These are phyloP conservation scores for Suillus clintonianus DNA, from an alignment of 768 basidiomycete species.

Conservation along the genomic window DNA sequence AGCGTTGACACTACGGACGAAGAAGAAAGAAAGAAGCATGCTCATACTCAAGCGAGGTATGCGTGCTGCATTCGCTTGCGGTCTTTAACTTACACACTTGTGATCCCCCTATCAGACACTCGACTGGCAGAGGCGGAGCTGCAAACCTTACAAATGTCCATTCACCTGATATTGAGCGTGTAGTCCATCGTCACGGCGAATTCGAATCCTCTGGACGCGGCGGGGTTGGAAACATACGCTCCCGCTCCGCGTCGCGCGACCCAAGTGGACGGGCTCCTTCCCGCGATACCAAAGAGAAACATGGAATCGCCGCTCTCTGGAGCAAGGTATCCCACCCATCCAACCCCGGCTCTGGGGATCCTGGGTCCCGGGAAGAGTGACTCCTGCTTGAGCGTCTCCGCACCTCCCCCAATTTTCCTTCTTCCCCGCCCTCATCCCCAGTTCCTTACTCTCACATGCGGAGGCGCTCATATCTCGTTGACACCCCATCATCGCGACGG, in stretches of 20 bases:
- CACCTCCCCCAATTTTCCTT: background rate
- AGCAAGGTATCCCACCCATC: constrained; percentile 29
- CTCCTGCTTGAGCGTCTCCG: constrained; percentile 1
- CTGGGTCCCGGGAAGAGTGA: background rate
- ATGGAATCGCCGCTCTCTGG: constrained; percentile 30
- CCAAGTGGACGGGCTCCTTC: constrained; percentile 22
- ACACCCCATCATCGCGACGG: background rate
- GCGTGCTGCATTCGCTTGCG: constrained; percentile 18
- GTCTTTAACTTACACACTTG: constrained; percentile 4
- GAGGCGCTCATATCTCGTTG: background rate
- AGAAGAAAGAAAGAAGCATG: constrained; percentile 34
- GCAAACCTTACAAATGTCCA: constrained; percentile 54
- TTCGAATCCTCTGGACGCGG: constrained; percentile 56
- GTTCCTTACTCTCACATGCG: background rate
- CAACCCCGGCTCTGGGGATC: background rate
- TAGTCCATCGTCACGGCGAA: constrained; percentile 23
- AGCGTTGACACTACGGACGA: constrained; percentile 31
- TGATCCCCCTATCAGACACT: constrained; percentile 47
- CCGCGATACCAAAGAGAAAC: constrained; percentile 23
- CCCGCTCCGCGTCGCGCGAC: constrained; percentile 38
- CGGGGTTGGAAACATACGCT: constrained; percentile 61
- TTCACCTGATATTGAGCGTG: constrained; percentile 40
- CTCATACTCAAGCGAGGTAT: constrained; percentile 41
- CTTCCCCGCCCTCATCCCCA: background rate
- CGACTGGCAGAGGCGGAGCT: constrained; percentile 67